Evolutionary conservation across 1,139 yeast genomes (phyloP).

Genomic region (Geotrichum aggregatum): DNA sequence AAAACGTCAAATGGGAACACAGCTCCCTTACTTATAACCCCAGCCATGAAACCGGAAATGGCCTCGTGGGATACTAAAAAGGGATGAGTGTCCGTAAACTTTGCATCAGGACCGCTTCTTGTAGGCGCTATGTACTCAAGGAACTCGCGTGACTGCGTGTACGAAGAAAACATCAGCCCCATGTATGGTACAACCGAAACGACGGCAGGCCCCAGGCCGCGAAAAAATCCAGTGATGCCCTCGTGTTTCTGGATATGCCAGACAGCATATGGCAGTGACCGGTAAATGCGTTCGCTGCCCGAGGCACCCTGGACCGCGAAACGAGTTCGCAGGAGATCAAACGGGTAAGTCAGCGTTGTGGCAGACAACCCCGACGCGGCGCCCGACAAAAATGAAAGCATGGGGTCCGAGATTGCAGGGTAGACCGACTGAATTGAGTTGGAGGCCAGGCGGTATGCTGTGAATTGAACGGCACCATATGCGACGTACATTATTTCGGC

Average conservation of each 20-base stretch:
- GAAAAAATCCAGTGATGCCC: constrained; percentile 56
- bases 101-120: constrained; percentile 10
- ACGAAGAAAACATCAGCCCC: constrained; percentile 66
- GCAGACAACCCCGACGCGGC: constrained; percentile 72
- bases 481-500: constrained; percentile 80
- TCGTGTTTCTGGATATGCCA: constrained; percentile 45
- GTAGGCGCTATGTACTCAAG: constrained; percentile 19
- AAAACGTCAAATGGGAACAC: constrained; percentile 86
- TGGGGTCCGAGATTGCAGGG: constrained; percentile 39
- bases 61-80: constrained; percentile 47
- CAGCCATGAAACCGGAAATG: constrained; percentile 72
- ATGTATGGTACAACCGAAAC: constrained; percentile 61
- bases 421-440: constrained; percentile 37
- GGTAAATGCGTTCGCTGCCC: constrained; percentile 47
- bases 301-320: constrained; percentile 50
- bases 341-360: constrained; percentile 75
- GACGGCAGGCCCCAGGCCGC: constrained; percentile 62
- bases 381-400: constrained; percentile 63
- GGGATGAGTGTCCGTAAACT: constrained; percentile 17
- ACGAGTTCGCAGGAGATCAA: constrained; percentile 79
- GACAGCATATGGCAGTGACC: constrained; percentile 47
- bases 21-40: constrained; percentile 62
- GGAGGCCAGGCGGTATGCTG: constrained; percentile 60
- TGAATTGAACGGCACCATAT: constrained; percentile 83
- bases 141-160: constrained; percentile 41